phyloP scores from a whole-genome alignment of 2,329 filamentous ascomycete species.

The Epichloe coenophiala region DNA sequence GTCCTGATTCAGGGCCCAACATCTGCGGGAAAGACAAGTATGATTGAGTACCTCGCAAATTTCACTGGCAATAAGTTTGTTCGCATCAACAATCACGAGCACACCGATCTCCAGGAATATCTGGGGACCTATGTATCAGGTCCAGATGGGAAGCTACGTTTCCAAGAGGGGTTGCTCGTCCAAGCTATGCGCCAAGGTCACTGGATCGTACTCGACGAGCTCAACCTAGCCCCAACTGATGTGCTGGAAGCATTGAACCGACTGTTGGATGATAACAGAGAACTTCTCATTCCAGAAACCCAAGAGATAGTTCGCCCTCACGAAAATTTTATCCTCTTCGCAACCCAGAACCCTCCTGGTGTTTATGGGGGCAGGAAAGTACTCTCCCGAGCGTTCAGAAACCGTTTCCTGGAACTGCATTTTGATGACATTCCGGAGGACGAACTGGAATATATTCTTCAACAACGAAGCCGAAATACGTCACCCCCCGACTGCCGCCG shows the following conservation, averaged over 20 bases:
- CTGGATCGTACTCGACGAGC: slow-evolving; percentile 96
- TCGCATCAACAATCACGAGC: slow-evolving; percentile 98
- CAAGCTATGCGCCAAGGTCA: slow-evolving; percentile 85
- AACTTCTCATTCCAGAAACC: slow-evolving; percentile 90
- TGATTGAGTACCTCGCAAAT: slow-evolving; percentile 98
- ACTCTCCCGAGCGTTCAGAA: slow-evolving; percentile 86
- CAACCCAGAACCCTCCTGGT: slow-evolving; percentile 92
- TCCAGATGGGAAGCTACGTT: slow-evolving; percentile 68
- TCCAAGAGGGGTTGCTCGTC: slow-evolving; percentile 88
- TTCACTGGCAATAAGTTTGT: slow-evolving; percentile 95
- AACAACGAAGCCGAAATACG: slow-evolving; percentile 72
- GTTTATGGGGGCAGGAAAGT: slow-evolving; percentile 91
- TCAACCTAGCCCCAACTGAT: slow-evolving; percentile 93
- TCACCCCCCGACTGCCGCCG: slow-evolving; percentile 82
- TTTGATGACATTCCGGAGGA: slow-evolving; percentile 96
- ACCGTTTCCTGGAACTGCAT: slow-evolving; percentile 91
- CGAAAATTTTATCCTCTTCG: slow-evolving; percentile 93
- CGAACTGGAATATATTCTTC: slow-evolving; percentile 82
- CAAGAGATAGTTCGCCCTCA: slow-evolving; percentile 89
- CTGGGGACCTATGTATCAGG: slow-evolving; percentile 87
- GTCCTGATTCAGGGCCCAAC: slow-evolving; percentile 94
- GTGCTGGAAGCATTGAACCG: slow-evolving; percentile 93
- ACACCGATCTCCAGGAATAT: slow-evolving; percentile 96
- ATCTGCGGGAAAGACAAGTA: slow-evolving; percentile 95
- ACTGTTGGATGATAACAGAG: slow-evolving; percentile 88